phyloP scores from a whole-genome alignment of 768 basidiomycete genomes.

The Calocybe indica region DNA sequence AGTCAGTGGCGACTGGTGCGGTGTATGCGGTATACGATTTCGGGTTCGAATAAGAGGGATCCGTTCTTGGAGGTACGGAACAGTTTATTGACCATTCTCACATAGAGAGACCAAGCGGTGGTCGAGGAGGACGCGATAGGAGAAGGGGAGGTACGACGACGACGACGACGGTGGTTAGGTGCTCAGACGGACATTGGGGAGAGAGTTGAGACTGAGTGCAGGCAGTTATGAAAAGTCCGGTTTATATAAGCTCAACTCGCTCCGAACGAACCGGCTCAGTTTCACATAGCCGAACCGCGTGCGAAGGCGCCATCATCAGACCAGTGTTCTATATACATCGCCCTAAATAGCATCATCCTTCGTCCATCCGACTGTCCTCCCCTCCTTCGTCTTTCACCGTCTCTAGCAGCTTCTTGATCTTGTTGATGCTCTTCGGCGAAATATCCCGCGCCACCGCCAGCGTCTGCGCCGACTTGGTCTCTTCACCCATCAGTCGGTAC shows the following conservation, averaged over 20 bases:
- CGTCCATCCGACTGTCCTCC: conserved; percentile 68
- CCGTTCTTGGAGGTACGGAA: conserved; percentile 79
- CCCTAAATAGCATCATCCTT: conserved; percentile 44
- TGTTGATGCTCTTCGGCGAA: conserved; percentile 83
- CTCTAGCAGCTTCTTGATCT: conserved; percentile 75
- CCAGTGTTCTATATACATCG: conserved; percentile 7
- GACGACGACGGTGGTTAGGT: conserved; percentile 18
- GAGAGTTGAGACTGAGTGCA: conserved; percentile 12
- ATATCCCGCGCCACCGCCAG: conserved; percentile 91
- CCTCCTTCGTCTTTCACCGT: conserved; percentile 53
- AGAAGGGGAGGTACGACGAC: conserved; percentile 20
- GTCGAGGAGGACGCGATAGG: conserved; percentile 31
- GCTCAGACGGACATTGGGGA: conserved; percentile 39
- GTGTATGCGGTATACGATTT: conserved; percentile 86
- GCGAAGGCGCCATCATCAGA: conserved; percentile 18
- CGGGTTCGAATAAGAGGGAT: conserved; percentile 81
- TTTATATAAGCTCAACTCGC: conserved; percentile 18
- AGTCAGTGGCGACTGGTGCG: conserved; percentile 12
- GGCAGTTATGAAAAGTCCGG: conserved; percentile 11
- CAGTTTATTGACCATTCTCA: conserved; percentile 80
- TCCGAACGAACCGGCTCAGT: conserved; percentile 13
- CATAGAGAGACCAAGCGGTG: conserved; percentile 28
- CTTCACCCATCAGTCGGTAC: conserved; percentile 78
- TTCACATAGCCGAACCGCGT: conserved; percentile 9
- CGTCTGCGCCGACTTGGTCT: conserved; percentile 72